A percentile compares a stretch with the other conserved stretches of the same genome.
Evolutionary conservation across 441 rosid species (phyloP).

Genomic region (Erodium texanum): DNA sequence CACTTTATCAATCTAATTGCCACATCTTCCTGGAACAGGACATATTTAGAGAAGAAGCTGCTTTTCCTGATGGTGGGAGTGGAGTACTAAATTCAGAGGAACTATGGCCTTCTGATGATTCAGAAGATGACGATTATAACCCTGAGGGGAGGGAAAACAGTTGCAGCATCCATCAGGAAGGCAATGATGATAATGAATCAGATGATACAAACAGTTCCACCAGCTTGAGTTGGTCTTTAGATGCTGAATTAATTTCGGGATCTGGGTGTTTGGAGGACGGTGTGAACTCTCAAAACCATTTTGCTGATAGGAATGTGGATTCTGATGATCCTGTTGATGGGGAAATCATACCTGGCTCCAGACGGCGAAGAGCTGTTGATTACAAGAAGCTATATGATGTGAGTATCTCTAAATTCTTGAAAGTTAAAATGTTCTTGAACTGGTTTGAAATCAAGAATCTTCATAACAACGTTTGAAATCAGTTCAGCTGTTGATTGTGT

Average conservation of each 20-base stretch:
- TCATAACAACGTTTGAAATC: too few species aligned
- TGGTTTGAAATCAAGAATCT: too few species aligned
- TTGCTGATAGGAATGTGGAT: slow-evolving; percentile 35
- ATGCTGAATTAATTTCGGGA: slow-evolving; percentile 41
- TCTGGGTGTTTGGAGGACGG: slow-evolving; percentile 35
- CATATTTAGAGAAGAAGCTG: slow-evolving; percentile 77
- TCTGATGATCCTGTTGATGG: slow-evolving; percentile 57
- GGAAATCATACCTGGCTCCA: slow-evolving; percentile 56
- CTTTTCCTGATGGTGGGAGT: slow-evolving; percentile 44
- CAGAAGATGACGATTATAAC: slow-evolving; percentile 83
- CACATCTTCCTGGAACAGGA: slow-evolving; percentile 39
- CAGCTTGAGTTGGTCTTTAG: slow-evolving; percentile 79
- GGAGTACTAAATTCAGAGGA: slow-evolving; percentile 50
- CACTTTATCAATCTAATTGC: slow-evolving; percentile 14
- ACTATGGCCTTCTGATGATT: slow-evolving; percentile 98
- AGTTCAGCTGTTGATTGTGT: too few species aligned
- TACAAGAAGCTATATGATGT: slow-evolving; percentile 79
- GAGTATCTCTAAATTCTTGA: slow-evolving; percentile 26
- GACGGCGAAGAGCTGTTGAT: slow-evolving; percentile 76
- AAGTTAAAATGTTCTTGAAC: neutral
- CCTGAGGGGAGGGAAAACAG: slow-evolving; percentile 56
- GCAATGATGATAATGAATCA: slow-evolving; percentile 40
- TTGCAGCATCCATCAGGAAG: slow-evolving; percentile 36
- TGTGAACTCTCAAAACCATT: slow-evolving; percentile 25
- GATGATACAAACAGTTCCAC: slow-evolving; percentile 40